Percentiles rank a stretch among this genome's conserved stretches.
Evolutionary conservation across 164 flowering plant species (phyloP).

Genomic region (Akebia trifoliata): DNA sequence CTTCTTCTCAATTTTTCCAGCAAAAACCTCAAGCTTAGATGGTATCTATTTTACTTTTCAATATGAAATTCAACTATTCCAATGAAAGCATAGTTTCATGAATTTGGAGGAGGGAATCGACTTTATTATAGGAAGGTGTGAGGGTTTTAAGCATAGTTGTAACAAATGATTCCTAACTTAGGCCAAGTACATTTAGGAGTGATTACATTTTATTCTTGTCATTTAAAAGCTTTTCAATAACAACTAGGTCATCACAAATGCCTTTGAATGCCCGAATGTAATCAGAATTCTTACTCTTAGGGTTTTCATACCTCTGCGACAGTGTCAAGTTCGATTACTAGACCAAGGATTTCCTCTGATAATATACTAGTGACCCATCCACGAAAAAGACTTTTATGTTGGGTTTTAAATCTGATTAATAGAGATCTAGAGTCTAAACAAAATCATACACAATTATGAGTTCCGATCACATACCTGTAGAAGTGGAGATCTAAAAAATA

Average conservation of each 20-base stretch:
- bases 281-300: background rate
- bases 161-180: background rate
- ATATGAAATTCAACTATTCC: too few species aligned
- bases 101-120: background rate
- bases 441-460: too few species aligned
- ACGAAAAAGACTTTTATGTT: background rate
- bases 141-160: background rate
- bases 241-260: background rate
- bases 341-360: too few species aligned
- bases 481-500: too few species aligned
- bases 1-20: too few species aligned
- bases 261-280: background rate
- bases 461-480: too few species aligned
- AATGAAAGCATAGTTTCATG: background rate
- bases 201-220: background rate
- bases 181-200: background rate
- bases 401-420: too few species aligned
- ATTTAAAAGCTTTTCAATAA: background rate
- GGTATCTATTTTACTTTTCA: too few species aligned
- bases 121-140: background rate
- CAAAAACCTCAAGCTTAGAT: too few species aligned
- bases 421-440: too few species aligned
- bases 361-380: background rate
- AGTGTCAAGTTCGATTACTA: background rate
- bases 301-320: background rate